A percentile compares a stretch with the other conserved stretches of the same genome.
phyloP scores from a whole-genome alignment of 345 rosid genomes.

The Bruguiera gymnorhiza region DNA sequence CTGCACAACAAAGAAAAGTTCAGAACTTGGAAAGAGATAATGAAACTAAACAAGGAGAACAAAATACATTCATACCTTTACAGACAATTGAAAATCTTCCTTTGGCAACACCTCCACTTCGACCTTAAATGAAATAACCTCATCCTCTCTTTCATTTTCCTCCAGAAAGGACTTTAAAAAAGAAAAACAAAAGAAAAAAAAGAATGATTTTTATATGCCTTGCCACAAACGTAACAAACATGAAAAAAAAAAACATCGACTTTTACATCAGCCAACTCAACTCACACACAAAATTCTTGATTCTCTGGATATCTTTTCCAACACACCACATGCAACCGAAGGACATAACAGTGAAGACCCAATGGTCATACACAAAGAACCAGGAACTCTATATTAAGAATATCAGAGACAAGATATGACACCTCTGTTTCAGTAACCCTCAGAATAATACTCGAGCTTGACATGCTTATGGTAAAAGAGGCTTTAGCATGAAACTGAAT shows the following conservation, averaged over 20 bases:
- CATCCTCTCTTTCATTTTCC: constrained; percentile 36
- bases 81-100: constrained; percentile 51
- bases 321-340: neutral
- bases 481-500: too few species aligned
- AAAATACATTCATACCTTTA: constrained; percentile 49
- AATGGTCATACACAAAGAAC: too few species aligned
- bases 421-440: neutral
- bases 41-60: constrained; percentile 17
- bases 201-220: neutral
- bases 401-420: neutral
- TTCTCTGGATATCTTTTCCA: neutral
- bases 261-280: constrained; percentile 4
- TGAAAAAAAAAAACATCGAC: neutral
- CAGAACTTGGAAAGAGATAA: neutral
- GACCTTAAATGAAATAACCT: constrained; percentile 41
- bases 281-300: neutral
- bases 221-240: neutral
- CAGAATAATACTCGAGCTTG: neutral
- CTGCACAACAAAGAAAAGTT: constrained; percentile 35
- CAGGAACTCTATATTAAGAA: too few species aligned
- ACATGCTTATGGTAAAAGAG: too few species aligned
- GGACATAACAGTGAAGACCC: neutral
- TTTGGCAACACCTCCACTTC: constrained; percentile 53
- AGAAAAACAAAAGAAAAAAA: constrained; percentile 8
- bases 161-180: constrained; percentile 37